These are phyloP conservation scores for Gymnopus androsaceus DNA, from an alignment of 1,284 basidiomycete genomes.

Conservation along the genomic window DNA sequence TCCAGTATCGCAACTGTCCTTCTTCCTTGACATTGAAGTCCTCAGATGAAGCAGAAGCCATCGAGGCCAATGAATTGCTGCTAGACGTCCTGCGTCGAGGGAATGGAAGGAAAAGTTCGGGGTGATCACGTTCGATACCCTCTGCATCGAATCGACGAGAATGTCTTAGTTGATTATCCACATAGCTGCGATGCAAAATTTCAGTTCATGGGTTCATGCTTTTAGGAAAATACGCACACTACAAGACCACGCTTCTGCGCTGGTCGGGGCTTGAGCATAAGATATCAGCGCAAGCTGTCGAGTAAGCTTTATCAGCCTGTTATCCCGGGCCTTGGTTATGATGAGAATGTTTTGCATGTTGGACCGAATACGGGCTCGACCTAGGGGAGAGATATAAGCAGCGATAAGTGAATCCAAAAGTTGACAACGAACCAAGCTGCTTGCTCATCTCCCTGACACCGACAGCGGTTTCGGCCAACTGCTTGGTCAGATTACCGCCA, in stretches of 20 bases:
- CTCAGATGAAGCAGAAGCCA: slow-evolving; percentile 45
- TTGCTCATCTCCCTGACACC: slow-evolving; percentile 99
- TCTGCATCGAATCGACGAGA: slow-evolving; percentile 95
- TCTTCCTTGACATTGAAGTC: slow-evolving; percentile 53
- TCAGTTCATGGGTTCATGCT: slow-evolving; percentile 17
- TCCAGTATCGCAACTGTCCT: slow-evolving; percentile 97
- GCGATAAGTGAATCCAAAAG: slow-evolving; percentile 14
- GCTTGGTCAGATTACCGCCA: slow-evolving; percentile 80
- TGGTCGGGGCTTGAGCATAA: slow-evolving; percentile 79
- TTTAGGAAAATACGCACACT: slow-evolving; percentile 51
- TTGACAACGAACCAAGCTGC: slow-evolving; percentile 72
- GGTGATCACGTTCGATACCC: slow-evolving; percentile 84
- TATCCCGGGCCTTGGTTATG: slow-evolving; percentile 98
- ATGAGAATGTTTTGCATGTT: slow-evolving; percentile 94
- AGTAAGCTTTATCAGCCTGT: slow-evolving; percentile 93
- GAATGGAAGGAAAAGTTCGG: slow-evolving; percentile 84
- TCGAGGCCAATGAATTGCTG: slow-evolving; percentile 56
- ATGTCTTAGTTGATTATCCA: slow-evolving; percentile 89
- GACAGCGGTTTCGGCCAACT: slow-evolving; percentile 95
- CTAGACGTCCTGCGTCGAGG: slow-evolving; percentile 75
- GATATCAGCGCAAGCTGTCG: slow-evolving; percentile 92
- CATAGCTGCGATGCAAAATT: slow-evolving; percentile 63
- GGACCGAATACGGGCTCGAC: slow-evolving; percentile 88
- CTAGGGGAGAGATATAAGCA: slow-evolving; percentile 43
- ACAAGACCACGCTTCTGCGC: slow-evolving; percentile 69